Evolutionary conservation across 805 yeast species (phyloP), one percentile per base, ranked within the genome.

Genomic region (Ogataea allantospora): DNA sequence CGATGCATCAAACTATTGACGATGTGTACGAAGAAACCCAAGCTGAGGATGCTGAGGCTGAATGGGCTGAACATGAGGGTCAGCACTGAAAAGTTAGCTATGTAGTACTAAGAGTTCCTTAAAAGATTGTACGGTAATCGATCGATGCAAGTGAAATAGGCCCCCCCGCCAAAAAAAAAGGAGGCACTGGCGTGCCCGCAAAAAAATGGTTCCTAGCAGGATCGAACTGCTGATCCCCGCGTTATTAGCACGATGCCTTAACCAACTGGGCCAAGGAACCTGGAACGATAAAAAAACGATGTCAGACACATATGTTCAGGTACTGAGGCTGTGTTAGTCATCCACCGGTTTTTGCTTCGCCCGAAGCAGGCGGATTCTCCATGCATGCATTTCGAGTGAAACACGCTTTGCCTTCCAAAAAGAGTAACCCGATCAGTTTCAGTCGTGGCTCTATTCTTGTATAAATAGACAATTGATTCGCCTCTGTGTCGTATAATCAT

Each of bases 211-310:
- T 83, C 83, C 83, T 79, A 77, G 83, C 85, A 76, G 85, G 85
- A 78, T 79, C 85, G 85, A 79, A 79, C 85, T 76, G 85, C 83
- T 78, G 85, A 79, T 78, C 85, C 58, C 57, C 64, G 67, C 66
- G 67, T 62, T 62, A 62, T 62, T 62, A 62, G 67, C 67, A 62
- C 67, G 64, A 60, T 57, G 67, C 67, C 67, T 62, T 62, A 62
- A 62, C 67, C 67, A 60, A 62, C 67, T 62, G 66, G 67, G 67
- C 67, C 67, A 62, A 62, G 63, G 64, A 63, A 58, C 57, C 59
- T 36, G 30, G 35, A 26, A 36, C 33, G 22, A 15, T 4, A 14
- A 18, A 27, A 25, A 35, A 24, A 13, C 7, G 17, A 5, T 24
- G 9, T 13, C 15, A 13, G 9, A 8, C 20, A 17, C n/a, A 16